Evolutionary conservation across 139 green algal species (phyloP), one percentile per base, ranked within the genome.

Genomic region (Picochlorum sp.): DNA sequence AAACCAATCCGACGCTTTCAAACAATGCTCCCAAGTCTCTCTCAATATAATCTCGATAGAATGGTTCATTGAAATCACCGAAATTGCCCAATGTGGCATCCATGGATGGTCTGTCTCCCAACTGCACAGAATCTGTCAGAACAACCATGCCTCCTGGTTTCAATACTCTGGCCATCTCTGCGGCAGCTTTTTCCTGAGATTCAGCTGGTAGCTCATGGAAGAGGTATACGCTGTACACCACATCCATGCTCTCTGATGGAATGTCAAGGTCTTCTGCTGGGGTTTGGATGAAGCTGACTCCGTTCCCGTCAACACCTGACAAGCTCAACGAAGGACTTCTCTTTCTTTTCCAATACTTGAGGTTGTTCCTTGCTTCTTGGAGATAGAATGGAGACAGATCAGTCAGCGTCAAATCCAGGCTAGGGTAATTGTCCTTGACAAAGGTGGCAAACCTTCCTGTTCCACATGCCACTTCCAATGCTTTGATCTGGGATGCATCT

Each of bases 381-480:
- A 96, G 83, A 75, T 96, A 96, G 77, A 86, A 92, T 49, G 88
- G 88, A 4, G 68, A 85, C 44, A 95, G 72, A 69, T 96, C 89
- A 15, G 77, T 71, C 4, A 77, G 60, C 10, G 87, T 87, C 21
- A 83, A 67, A 45, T 65, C 52, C 69, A 89, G 67, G 14, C 28
- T 21, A 0, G 75, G 72, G 47, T 84, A 87, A 75, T 90, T 92
- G 71, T 93, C 86, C 59, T 85, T 83, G 62, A 91, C 66, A 67
- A 96, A 96, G 6, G 89, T 95, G 57, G 83, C 80, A 58, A 94
- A 92, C 13, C 90, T 75, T 3, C 90, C 90, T 0, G 90, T 96
- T 65, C 90, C 88, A 31, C 76, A 85, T 3, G 80, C 85, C 5
- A 95, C 72, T 74, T 96, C 90, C 49, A 96, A 69, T 52, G 90